Evolutionary conservation across 371 early-diverging fungal species (phyloP).

Genomic region (Mucor indicus): DNA sequence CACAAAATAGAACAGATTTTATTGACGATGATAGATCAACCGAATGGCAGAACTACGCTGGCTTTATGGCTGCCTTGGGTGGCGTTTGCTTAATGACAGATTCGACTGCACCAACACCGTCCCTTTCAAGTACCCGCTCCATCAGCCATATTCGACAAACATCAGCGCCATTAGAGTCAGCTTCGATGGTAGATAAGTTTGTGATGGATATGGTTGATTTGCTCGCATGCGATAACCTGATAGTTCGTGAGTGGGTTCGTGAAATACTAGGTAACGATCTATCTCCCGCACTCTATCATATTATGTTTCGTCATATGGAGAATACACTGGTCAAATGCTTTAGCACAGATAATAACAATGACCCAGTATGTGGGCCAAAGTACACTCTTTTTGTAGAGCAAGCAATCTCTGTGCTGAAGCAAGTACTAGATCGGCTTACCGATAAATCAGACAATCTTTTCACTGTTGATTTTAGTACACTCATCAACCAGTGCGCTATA

Average conservation of each 20-base stretch:
- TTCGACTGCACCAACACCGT: neutral
- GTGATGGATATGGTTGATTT: constrained; percentile 80
- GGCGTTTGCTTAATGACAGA: constrained; percentile 50
- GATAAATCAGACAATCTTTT: constrained; percentile 59
- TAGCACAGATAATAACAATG: constrained; percentile 56
- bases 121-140: neutral
- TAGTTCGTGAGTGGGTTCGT: constrained; percentile 82
- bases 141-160: neutral
- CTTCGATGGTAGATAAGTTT: constrained; percentile 69
- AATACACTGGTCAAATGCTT: constrained; percentile 67
- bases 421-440: constrained; percentile 71
- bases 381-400: constrained; percentile 86
- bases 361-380: constrained; percentile 66
- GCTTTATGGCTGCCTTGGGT: constrained; percentile 65
- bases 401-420: constrained; percentile 76
- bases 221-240: constrained; percentile 73
- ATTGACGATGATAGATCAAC: constrained; percentile 22
- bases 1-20: constrained; percentile 7
- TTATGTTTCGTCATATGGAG: constrained; percentile 73
- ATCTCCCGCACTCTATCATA: constrained; percentile 70
- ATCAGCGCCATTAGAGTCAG: constrained; percentile 22
- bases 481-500: constrained; percentile 71
- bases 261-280: constrained; percentile 84
- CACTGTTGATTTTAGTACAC: constrained; percentile 72
- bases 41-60: constrained; percentile 70